phyloP scores from a whole-genome alignment of 2,329 filamentous ascomycete species.

The Cytospora schulzeri region DNA sequence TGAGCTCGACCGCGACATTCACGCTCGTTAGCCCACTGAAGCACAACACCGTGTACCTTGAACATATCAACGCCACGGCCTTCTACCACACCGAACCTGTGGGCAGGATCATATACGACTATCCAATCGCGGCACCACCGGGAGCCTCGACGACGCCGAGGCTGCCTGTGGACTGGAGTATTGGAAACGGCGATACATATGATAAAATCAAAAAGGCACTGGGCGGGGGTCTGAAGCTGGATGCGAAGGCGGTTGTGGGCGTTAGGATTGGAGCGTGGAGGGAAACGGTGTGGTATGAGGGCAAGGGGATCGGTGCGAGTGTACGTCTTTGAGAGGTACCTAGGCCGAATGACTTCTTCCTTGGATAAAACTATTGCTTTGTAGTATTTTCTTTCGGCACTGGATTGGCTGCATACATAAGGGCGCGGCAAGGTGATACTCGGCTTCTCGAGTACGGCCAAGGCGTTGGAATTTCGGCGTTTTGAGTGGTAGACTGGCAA shows the following conservation, averaged over 20 bases:
- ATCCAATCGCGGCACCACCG: constrained; percentile 76
- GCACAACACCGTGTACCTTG: constrained; percentile 74
- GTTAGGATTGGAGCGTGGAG: constrained; percentile 75
- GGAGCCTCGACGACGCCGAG: constrained; percentile 72
- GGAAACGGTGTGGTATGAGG: constrained; percentile 70
- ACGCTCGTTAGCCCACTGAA: constrained; percentile 77
- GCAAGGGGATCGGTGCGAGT: constrained; percentile 70
- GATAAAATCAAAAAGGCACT: constrained; percentile 78
- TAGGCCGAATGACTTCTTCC: constrained; percentile 15
- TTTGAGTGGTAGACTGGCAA: too few relatives aligned
- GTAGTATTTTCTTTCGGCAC: not conserved
- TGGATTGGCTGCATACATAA: not conserved
- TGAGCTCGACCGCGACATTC: constrained; percentile 86
- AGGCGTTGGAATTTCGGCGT: too few relatives aligned
- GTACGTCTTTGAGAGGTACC: constrained; percentile 48
- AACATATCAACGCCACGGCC: constrained; percentile 80
- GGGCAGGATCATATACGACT: constrained; percentile 74
- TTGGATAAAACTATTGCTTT: too few relatives aligned
- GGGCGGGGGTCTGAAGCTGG: constrained; percentile 76
- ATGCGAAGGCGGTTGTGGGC: constrained; percentile 75
- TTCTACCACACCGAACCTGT: constrained; percentile 77
- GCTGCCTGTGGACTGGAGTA: constrained; percentile 79
- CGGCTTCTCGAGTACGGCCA: too few relatives aligned
- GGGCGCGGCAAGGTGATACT: too few relatives aligned
- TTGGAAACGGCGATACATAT: constrained; percentile 73